A percentile compares a stretch with the other conserved stretches of the same genome.
These are phyloP conservation scores for Cercospora sojina DNA, from an alignment of 2,329 filamentous ascomycete genomes.

Conservation along the genomic window DNA sequence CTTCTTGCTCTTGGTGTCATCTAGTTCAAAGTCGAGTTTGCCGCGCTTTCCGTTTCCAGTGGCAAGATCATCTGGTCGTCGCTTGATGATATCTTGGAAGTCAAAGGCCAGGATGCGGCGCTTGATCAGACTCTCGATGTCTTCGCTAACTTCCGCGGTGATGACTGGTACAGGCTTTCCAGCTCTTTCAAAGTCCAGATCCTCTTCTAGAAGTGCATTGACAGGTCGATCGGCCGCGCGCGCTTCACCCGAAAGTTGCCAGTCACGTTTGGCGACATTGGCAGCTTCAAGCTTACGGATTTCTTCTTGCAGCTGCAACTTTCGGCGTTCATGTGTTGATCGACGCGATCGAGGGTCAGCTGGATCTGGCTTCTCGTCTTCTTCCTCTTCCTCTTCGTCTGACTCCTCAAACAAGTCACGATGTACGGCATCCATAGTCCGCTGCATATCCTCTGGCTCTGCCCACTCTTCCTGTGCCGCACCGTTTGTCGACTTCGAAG, in stretches of 20 bases:
- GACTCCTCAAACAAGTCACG: conserved; percentile 89
- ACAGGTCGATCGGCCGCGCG: conserved; percentile 75
- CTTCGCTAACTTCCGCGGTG: conserved; percentile 84
- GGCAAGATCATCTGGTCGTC: conserved; percentile 71
- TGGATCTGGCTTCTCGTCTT: conserved; percentile 63
- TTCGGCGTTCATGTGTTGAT: conserved; percentile 82
- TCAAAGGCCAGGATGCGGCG: conserved; percentile 83
- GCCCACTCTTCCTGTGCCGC: conserved; percentile 41
- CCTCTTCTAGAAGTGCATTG: conserved; percentile 91
- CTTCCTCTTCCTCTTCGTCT: conserved; percentile 52
- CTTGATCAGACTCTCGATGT: conserved; percentile 92
- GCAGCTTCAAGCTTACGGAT: conserved; percentile 88
- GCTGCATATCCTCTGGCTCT: conserved; percentile 67
- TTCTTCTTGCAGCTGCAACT: conserved; percentile 82
- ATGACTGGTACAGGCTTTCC: conserved; percentile 95
- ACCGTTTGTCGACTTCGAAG: conserved; percentile 22
- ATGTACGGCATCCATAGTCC: conserved; percentile 81
- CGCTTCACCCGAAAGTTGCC: conserved; percentile 87
- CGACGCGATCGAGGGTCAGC: conserved; percentile 70
- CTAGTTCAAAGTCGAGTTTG: conserved; percentile 65
- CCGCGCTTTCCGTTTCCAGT: conserved; percentile 66
- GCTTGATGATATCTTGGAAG: conserved; percentile 85
- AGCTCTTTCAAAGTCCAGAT: conserved; percentile 91
- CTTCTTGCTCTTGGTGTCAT: conserved; percentile 84
- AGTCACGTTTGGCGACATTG: conserved; percentile 85